Percentiles rank a stretch among this genome's conserved stretches.
Conservation (phyloP, 129 eudicot genomes). For the Rutidosis leptorrhynchoides region DNA sequence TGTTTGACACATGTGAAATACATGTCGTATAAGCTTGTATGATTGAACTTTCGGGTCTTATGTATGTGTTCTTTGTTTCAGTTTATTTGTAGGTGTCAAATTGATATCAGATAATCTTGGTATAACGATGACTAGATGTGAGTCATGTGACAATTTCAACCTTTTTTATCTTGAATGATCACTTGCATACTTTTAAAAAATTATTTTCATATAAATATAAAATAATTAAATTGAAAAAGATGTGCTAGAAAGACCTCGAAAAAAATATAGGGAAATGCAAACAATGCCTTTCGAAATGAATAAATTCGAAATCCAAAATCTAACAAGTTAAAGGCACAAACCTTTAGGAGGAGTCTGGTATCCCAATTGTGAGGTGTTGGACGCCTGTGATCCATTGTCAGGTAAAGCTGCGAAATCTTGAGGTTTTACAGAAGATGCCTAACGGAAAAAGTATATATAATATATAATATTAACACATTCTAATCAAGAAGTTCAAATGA, state of each 20-base stretch:
- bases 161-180: neutral
- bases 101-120: neutral
- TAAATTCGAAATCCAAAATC: slow-evolving; percentile 18
- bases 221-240: neutral
- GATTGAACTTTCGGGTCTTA: neutral
- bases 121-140: neutral
- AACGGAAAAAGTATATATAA: slow-evolving; percentile 24
- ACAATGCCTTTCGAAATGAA: too few species aligned
- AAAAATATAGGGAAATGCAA: too few species aligned
- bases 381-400: slow-evolving; percentile 62
- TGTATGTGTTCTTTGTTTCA: neutral
- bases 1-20: neutral
- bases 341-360: slow-evolving; percentile 58
- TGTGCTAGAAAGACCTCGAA: too few species aligned
- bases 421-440: slow-evolving; percentile 50
- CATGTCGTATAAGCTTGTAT: neutral
- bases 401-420: slow-evolving; percentile 44
- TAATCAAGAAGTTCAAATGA: too few species aligned
- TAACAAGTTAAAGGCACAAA: slow-evolving; percentile 28
- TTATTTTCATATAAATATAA: too few species aligned
- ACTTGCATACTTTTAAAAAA: too few species aligned
- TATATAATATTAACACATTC: too few species aligned
- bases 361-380: slow-evolving; percentile 53
- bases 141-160: neutral
- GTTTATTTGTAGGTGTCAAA: neutral